phyloP scores from a whole-genome alignment of 202 grass and related monocot species.

The Thinopyrum obtusiflorum region DNA sequence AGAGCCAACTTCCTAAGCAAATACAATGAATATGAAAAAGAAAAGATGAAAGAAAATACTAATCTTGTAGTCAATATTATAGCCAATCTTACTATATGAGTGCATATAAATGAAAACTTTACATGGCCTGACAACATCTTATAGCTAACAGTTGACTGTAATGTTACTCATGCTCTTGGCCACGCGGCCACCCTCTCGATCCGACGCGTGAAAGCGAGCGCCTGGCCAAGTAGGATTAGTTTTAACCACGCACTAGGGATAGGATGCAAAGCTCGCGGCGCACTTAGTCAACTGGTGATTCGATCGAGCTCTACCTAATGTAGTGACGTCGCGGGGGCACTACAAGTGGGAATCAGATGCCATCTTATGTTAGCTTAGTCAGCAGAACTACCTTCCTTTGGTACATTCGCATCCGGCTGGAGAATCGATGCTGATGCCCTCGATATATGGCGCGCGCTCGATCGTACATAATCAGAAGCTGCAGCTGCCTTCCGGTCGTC shows the following conservation, averaged over 20 bases:
- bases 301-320: background rate
- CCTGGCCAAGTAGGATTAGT: background rate
- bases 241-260: background rate
- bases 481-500: background rate
- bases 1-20: too few species aligned
- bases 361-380: background rate
- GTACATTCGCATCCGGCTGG: background rate
- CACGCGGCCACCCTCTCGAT: background rate
- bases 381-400: background rate
- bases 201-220: background rate
- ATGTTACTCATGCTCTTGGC: background rate
- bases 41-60: too few species aligned
- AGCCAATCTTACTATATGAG: too few species aligned
- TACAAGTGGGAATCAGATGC: background rate
- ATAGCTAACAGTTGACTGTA: too few species aligned
- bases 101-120: too few species aligned
- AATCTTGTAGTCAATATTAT: too few species aligned
- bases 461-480: background rate
- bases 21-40: too few species aligned
- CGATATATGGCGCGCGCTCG: background rate
- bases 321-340: background rate
- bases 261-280: background rate
- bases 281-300: background rate
- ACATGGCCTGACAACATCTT: too few species aligned
- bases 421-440: background rate